A percentile compares a stretch with the other conserved stretches of the same genome.
Conservation (phyloP, 2,329 filamentous ascomycete genomes). For the Aspergillus flavus region DNA sequence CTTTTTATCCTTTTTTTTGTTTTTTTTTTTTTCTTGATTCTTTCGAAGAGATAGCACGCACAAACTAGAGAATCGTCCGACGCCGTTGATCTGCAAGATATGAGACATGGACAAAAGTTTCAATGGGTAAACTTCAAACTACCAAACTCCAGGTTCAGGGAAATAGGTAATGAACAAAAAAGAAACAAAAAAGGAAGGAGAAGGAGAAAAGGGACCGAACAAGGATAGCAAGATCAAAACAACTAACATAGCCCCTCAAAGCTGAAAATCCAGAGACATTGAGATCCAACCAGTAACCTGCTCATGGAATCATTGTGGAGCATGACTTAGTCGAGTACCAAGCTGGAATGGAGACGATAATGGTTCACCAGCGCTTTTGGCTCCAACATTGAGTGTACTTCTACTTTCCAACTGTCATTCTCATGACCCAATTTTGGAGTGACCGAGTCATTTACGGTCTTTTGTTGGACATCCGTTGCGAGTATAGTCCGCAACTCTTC, state of each 20-base stretch:
- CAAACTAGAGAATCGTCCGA: background rate
- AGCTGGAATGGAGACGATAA: slow-evolving; percentile 14
- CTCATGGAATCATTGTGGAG: background rate
- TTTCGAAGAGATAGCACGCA: too few relatives aligned
- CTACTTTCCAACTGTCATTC: slow-evolving; percentile 12
- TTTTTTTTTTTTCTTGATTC: too few relatives aligned
- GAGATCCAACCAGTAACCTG: background rate
- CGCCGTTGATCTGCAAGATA: background rate
- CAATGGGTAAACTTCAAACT: background rate
- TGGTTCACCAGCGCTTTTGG: background rate
- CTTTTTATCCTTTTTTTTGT: too few relatives aligned
- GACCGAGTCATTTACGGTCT: background rate
- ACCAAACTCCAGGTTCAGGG: background rate
- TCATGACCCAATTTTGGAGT: slow-evolving; percentile 2
- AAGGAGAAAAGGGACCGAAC: background rate
- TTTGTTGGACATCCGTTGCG: slow-evolving; percentile 9
- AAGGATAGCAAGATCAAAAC: background rate
- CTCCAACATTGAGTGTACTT: background rate
- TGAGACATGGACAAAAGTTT: background rate
- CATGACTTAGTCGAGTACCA: slow-evolving; percentile 12
- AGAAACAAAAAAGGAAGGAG: too few relatives aligned
- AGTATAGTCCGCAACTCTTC: slow-evolving; percentile 18
- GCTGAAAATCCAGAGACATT: background rate
- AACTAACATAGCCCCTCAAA: background rate
- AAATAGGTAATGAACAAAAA: background rate